Base-by-base conservation (phyloP, 2,329 filamentous ascomycete genomes). In the Falciphora oryzae region DNA sequence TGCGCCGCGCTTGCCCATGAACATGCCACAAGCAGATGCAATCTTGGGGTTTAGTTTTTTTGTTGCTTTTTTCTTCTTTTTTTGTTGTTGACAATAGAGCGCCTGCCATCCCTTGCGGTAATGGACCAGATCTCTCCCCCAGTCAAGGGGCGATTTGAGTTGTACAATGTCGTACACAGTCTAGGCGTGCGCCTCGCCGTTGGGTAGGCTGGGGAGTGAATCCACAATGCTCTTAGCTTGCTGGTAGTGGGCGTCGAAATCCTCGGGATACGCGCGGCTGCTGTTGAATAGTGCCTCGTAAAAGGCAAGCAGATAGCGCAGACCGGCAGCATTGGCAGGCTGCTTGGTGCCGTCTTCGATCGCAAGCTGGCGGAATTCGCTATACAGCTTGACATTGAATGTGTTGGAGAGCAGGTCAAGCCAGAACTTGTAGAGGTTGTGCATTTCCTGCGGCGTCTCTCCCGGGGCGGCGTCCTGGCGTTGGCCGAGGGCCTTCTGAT, bases 371-470 rank as follows among this genome's bases (percentile, higher is more conserved):
- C 86, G 85, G 77, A 93, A 92, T 74, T 93, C 89, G 72, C 85
- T 80, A 77, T 93, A 93, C 85, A 93, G 90, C 72, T 80, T 80
- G 65, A 82, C 80, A 75, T 93, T 90, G 82, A 93, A 92, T 76
- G 90, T 88, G 71, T 85, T 82, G 67, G 87, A 83, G 68, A 93
- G 81, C 72, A 90, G 91, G 73, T 89, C 85, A 27, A 86, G 86
- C 89, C 89, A 93, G 78, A 91, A 91, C 68, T 87, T 83, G 77
- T 92, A 92, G 35, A 91, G 82, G 65, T 86, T 81, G 72, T 85
- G 82, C 81, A 89, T 87, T 71, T 87, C 82, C 66, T 80, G 78
- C 61, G 84, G 82, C 56, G 73, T 75, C 65, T 80, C 74, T 60
- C 75, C 73, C 25, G 70, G 44, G 31, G 73, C 67, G 44, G 75